Evolutionary conservation across 805 yeast genomes (phyloP), one percentile per base, ranked within the genome.

Genomic region (Saccharomycodes ludwigii): DNA sequence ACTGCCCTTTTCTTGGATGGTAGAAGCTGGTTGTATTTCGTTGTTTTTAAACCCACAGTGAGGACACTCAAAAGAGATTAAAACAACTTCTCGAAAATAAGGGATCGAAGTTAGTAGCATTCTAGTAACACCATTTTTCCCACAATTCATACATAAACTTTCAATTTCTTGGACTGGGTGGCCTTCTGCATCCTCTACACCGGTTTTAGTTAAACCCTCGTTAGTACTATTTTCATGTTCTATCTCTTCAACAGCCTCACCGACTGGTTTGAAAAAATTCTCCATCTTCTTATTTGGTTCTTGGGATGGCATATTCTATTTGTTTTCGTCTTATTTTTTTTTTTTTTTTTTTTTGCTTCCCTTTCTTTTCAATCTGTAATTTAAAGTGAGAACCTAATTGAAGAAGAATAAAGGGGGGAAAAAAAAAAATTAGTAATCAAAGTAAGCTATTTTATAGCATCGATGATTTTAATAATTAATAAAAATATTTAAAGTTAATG

Each of bases 161-260:
- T 88, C 88, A 40, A 91, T 72, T 54, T 91, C 97, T 54, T 86
- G 96, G 13, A 91, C 94, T 2, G 95, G 94, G 44, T 84, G 91
- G 4, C 95, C 95, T 53, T 75, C 76, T 7, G 79, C 77, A 52
- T 84, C 95, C 4, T 60, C 60, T 23, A 42, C 34, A 23, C 40
- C 36, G 18, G 42, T 34, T 14, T 35, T 37, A 17, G 34, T 21
- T 10, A 10, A 10, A 10, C 23, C 10, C n/a, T n/a, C n/a, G n/a
- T n/a, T n/a, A n/a, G n/a, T n/a, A n/a, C n/a, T n/a, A 19, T 54
- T 50, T 25, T 56, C 63, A 21, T 50, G 46, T 18, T 53, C 54
- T 22, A 70, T 59, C 28, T 58, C 64, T 41, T 66, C 67, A 14
- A 71, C 80, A 22, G 68, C 68, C 28, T 68, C 68, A 26, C 80